Base-by-base conservation (phyloP, 306 rosid species). In the Senna tora region DNA sequence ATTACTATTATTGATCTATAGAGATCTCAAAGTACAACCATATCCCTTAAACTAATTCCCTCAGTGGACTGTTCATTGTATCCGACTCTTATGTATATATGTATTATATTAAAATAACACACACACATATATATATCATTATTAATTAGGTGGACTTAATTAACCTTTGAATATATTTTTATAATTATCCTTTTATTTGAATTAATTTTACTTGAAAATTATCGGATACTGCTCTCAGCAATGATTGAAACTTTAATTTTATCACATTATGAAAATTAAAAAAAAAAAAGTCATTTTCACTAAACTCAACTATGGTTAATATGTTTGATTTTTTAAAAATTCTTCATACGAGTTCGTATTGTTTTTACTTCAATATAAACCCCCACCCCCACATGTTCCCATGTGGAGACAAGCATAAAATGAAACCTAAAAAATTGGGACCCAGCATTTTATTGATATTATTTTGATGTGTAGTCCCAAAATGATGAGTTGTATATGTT, bases 11-110 rank as follows among this genome's bases (percentile, higher is more conserved):
- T 61, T 47, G 39, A 41, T 66, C 32, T 50, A 6, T 81, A 76
- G 69, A 84, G 77, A 83, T 88, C 84, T 80, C 79, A 75, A 72
- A 82, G 85, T 75, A 81, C 88, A 61, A 63, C 45, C 60, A 67
- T 43, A 88, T 88, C 90, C 81, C 74, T 72, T 81, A 63, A 83
- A 59, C 65, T 41, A 77, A 58, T 50, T 51, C n/a, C 67, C 46
- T 59, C 19, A 65, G 63, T 33, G 69, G 75, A 80, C 74, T 72
- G 65, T 88, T 71, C 87, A 79, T 50, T 84, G 87, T 51, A 82
- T 74, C 72, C 7, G 54, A 15, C 77, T 7, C 55, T 72, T 51
- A 68, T 21, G 72, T 66, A 68, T 21, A 69, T 66, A 71, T 59
- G 1, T 50, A 67, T 14, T 73, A 50, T 9, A 39, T 39, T 5